A percentile compares a stretch with the other conserved stretches of the same genome.
phyloP scores from a whole-genome alignment of 371 early-diverging fungal genomes.

The Rhizopus stolonifer region DNA sequence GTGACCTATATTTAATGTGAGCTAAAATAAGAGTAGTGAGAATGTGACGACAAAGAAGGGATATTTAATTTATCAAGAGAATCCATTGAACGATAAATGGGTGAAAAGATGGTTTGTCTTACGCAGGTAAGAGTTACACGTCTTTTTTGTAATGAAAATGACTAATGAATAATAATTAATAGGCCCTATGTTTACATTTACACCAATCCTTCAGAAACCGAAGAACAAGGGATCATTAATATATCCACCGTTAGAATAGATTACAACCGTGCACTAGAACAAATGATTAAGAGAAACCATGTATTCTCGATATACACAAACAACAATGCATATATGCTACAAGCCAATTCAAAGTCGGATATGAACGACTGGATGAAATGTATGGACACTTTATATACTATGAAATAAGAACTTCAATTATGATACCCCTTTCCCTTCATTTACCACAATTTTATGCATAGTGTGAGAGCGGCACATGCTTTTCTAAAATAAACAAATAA shows the following conservation, averaged over 20 bases:
- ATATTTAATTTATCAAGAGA: slow-evolving; percentile 59
- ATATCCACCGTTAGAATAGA: slow-evolving; percentile 63
- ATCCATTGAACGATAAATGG: slow-evolving; percentile 65
- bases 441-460: neutral
- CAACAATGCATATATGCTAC: slow-evolving; percentile 68
- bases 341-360: slow-evolving; percentile 62
- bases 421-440: slow-evolving; percentile 2
- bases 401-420: slow-evolving; percentile 12
- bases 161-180: neutral
- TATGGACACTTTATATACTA: slow-evolving; percentile 52
- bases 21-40: slow-evolving; percentile 31
- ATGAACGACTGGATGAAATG: slow-evolving; percentile 73
- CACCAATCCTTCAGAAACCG: slow-evolving; percentile 53
- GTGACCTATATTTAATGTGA: neutral
- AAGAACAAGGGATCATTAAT: slow-evolving; percentile 69
- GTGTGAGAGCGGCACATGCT: slow-evolving; percentile 33
- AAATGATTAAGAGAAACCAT: slow-evolving; percentile 46
- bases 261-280: slow-evolving; percentile 56
- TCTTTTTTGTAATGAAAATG: neutral
- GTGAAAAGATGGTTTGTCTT: slow-evolving; percentile 77
- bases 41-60: slow-evolving; percentile 57
- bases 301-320: slow-evolving; percentile 74
- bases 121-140: slow-evolving; percentile 48
- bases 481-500: slow-evolving; percentile 8
- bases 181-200: slow-evolving; percentile 79